Conservation (phyloP, 768 basidiomycete species). For the Mycena crocata region DNA sequence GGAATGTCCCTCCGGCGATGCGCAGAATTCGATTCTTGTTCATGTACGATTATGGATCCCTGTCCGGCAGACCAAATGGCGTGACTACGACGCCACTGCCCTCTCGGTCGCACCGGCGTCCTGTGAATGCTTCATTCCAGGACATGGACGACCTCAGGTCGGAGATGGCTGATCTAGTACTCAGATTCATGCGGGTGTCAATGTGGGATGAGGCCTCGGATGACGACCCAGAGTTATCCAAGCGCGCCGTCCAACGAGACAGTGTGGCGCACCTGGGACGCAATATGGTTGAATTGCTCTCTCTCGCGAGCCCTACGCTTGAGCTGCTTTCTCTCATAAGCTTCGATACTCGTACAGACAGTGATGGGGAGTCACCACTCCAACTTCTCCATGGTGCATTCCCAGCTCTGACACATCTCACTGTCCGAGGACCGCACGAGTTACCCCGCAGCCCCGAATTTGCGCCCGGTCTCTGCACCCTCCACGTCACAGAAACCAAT, state of each 20-base stretch:
- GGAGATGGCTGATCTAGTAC: too few relatives aligned
- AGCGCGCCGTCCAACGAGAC: too few relatives aligned
- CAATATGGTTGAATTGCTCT: background rate
- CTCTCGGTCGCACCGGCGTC: too few relatives aligned
- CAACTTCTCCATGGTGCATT: background rate
- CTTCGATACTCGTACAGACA: background rate
- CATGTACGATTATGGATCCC: background rate
- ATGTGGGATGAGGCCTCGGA: too few relatives aligned
- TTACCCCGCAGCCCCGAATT: background rate
- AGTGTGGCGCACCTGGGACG: background rate
- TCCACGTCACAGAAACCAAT: background rate
- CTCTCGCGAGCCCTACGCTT: conserved; percentile 1
- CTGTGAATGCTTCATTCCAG: too few relatives aligned
- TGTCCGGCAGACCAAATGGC: background rate
- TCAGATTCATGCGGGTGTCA: too few relatives aligned
- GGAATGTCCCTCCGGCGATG: background rate
- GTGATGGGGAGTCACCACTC: background rate
- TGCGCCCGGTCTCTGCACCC: background rate
- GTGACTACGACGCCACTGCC: background rate
- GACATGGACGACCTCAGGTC: too few relatives aligned
- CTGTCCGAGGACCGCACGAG: conserved; percentile 5
- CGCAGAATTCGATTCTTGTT: conserved; percentile 9
- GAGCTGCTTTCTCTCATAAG: conserved; percentile 7
- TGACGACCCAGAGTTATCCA: too few relatives aligned
- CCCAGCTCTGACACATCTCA: background rate